Percentiles rank a stretch among this genome's conserved stretches.
These are phyloP conservation scores for Coemansia sp. DNA, from an alignment of 192 early-diverging fungal species.

Conservation along the genomic window DNA sequence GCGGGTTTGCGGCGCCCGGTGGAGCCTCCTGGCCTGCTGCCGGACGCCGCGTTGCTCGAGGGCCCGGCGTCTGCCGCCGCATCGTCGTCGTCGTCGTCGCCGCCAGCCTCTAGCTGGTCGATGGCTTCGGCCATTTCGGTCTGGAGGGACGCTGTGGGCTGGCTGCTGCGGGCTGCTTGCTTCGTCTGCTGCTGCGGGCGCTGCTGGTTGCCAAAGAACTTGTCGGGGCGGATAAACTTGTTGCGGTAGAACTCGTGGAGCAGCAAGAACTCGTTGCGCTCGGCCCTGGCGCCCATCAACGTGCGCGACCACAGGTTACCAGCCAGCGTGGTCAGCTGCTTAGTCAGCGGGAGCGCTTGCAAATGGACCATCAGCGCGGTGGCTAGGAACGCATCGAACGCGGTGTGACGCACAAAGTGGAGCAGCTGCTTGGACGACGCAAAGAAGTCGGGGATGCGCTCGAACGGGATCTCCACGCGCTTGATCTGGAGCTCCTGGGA, in stretches of 20 bases:
- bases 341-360: constrained; percentile 87
- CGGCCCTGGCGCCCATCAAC: constrained; percentile 85
- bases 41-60: constrained; percentile 13
- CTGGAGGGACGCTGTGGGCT: constrained; percentile 16
- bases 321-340: constrained; percentile 88
- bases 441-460: constrained; percentile 75
- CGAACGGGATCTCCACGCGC: constrained; percentile 84
- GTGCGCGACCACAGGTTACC: constrained; percentile 96
- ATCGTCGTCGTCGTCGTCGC: constrained; percentile 25
- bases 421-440: constrained; percentile 56
- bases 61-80: constrained; percentile 14
- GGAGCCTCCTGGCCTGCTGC: constrained; percentile 18
- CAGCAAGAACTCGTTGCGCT: constrained; percentile 93
- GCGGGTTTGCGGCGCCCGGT: constrained; percentile 78
- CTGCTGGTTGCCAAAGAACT: constrained; percentile 32
- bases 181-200: neutral
- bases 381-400: constrained; percentile 80
- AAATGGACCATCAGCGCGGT: constrained; percentile 85
- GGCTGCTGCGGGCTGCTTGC: neutral
- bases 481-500: constrained; percentile 72
- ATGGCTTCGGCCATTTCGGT: constrained; percentile 39
- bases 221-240: constrained; percentile 95
- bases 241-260: constrained; percentile 93
- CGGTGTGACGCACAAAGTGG: constrained; percentile 76
- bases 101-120: constrained; percentile 10